Evolutionary conservation across 352 stramenopile species (phyloP).

Genomic region (Phytophthora sp.): DNA sequence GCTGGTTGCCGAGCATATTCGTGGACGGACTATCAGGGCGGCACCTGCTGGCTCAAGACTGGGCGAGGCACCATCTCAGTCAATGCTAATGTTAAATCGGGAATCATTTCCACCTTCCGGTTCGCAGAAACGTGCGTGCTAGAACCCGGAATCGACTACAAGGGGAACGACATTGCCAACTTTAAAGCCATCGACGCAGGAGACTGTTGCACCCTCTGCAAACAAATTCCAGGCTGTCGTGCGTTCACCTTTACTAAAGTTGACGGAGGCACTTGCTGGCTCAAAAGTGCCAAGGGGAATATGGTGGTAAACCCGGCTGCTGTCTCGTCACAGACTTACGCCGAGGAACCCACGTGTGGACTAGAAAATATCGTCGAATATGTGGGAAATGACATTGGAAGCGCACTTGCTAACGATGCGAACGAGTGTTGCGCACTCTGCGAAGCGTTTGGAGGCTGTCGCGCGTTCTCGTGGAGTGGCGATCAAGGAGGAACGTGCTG

Average conservation of each 20-base stretch:
- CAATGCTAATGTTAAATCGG: slow-evolving; percentile 34
- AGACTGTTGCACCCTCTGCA: slow-evolving; percentile 31
- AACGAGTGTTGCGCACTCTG: slow-evolving; percentile 33
- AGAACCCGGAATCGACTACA: slow-evolving; percentile 35
- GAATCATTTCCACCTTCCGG: slow-evolving; percentile 21
- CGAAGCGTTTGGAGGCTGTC: slow-evolving; percentile 36
- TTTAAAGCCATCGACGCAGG: slow-evolving; percentile 12
- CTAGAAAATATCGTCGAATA: slow-evolving; percentile 37
- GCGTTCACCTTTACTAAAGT: slow-evolving; percentile 42
- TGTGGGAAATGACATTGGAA: slow-evolving; percentile 42
- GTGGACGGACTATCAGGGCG: slow-evolving; percentile 51
- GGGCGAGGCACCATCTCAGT: slow-evolving; percentile 32
- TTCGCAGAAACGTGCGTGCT: slow-evolving; percentile 28
- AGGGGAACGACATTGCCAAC: slow-evolving; percentile 33
- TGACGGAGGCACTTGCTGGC: slow-evolving; percentile 38
- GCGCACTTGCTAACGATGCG: slow-evolving; percentile 9
- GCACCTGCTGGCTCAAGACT: slow-evolving; percentile 69
- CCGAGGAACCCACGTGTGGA: slow-evolving; percentile 30
- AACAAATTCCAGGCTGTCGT: slow-evolving; percentile 37
- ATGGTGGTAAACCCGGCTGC: slow-evolving; percentile 21
- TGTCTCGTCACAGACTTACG: slow-evolving; percentile 19
- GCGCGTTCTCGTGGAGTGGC: slow-evolving; percentile 58
- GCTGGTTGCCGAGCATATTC: slow-evolving; percentile 48
- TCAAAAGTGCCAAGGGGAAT: slow-evolving; percentile 42
- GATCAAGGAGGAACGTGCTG: slow-evolving; percentile 61